Evolutionary conservation across 768 basidiomycete genomes (phyloP).

Genomic region (Hygrophoropsis aurantiaca): DNA sequence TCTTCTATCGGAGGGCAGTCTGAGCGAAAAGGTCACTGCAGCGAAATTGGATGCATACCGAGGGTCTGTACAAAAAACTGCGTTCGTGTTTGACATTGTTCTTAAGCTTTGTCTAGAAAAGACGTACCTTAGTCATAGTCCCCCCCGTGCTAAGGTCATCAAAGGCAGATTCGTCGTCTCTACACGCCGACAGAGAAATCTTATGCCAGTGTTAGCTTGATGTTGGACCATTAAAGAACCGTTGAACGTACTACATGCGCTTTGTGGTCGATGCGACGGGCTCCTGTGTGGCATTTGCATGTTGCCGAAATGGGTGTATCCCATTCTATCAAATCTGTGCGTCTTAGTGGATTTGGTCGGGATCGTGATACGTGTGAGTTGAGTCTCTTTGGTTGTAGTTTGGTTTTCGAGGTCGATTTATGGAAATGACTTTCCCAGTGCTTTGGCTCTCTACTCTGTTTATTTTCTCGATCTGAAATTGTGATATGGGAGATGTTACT

Average conservation of each 20-base stretch:
- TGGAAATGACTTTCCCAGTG: too few species aligned
- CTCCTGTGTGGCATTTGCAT: too few species aligned
- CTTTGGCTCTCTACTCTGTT: too few species aligned
- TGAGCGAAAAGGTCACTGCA: too few species aligned
- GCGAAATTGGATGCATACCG: constrained; percentile 11
- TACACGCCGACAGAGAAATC: constrained; percentile 29
- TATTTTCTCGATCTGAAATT: too few species aligned
- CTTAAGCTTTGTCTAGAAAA: not conserved
- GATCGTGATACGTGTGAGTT: too few species aligned
- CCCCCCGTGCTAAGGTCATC: constrained; percentile 15
- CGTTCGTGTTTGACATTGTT: constrained; percentile 1
- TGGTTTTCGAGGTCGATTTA: too few species aligned
- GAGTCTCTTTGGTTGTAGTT: too few species aligned
- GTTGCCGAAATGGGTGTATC: too few species aligned
- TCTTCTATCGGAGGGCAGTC: constrained; percentile 8
- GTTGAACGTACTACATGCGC: constrained; percentile 24
- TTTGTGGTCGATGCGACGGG: not conserved
- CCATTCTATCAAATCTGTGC: too few species aligned
- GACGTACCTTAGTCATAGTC: constrained; percentile 21
- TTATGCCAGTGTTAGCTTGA: not conserved
- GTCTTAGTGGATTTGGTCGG: too few species aligned
- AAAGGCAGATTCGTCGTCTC: constrained; percentile 21
- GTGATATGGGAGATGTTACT: too few species aligned
- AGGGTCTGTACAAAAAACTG: constrained; percentile 29
- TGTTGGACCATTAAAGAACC: constrained; percentile 2